Base-by-base conservation (phyloP, 106 monocot genomes). In the Dendrobium officinale region DNA sequence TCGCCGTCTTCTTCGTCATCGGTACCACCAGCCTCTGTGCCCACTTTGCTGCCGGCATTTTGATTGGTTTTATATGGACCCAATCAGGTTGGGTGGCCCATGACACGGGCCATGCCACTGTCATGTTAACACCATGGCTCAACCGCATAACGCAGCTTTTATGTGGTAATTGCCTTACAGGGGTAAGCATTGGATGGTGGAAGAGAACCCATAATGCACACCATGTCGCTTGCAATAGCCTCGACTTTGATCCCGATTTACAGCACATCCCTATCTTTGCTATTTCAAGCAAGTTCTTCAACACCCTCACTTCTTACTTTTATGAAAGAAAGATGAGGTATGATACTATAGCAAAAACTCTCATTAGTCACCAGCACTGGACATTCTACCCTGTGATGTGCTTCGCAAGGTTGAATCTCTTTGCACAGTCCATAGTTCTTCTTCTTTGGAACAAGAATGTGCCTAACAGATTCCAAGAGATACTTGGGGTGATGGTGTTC, bases 61-160 rank as follows among this genome's bases (percentile, higher is more conserved):
- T 84, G 22, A 76, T 89, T 66, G 89, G 89, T 0, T 66, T 89
- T 29, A 42, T 81, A 31, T 89, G 89, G 89, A 84, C 84, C 45
- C 86, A 86, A 55, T 86, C 88, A 0, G 85, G 85, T 0, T 45
- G 88, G 88, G 55, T 88, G 17, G 88, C 85, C 6, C 88, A 88
- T 73, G 83, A 88, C 75, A 80, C 85, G 5, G 82, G 83, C 37
- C 88, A 88, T 43, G 82, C 80, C 58, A 33, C 19, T 1, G 55
- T 88, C 27, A 85, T 85, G 88, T 61, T 75, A 6, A 67, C 77
- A 6, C 41, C 66, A 8, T 42, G 78, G n/a, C 42, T 58, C 45
- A 45, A 45, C 45, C 9, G 9, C 9, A 6, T 45, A 9, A 45
- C 9, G 8, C 9, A 45, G 45, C 9, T 45, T 45, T 7, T 45